Conservation (phyloP, 768 basidiomycete genomes). For the Hemileccinum impolitum region DNA sequence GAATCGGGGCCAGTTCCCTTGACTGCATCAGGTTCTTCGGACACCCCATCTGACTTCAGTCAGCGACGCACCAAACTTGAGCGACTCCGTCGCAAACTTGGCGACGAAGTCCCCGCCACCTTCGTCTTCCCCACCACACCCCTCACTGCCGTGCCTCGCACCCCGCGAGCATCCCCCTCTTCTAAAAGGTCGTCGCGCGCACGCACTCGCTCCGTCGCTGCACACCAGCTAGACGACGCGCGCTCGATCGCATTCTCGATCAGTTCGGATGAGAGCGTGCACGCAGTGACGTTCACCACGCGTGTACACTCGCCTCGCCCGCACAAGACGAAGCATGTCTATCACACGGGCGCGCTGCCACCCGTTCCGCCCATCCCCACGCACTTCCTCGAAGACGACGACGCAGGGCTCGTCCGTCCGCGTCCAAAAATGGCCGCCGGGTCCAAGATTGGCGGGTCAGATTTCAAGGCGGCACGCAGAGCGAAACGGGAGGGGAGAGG, state of each 20-base stretch:
- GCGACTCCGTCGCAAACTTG: slow-evolving; percentile 56
- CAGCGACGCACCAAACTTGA: slow-evolving; percentile 60
- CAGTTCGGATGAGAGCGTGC: slow-evolving; percentile 27
- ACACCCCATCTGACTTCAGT: slow-evolving; percentile 36
- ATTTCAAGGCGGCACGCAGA: slow-evolving; percentile 28
- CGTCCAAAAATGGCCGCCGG: slow-evolving; percentile 23
- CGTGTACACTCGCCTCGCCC: slow-evolving; percentile 17
- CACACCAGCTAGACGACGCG: slow-evolving; percentile 17
- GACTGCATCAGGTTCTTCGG: slow-evolving; percentile 14
- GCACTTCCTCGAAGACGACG: slow-evolving; percentile 8
- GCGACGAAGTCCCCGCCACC: slow-evolving; percentile 57
- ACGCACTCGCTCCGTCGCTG: slow-evolving; percentile 3
- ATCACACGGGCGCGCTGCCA: slow-evolving; percentile 21
- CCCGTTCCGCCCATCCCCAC: slow-evolving; percentile 25
- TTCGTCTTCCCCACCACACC: slow-evolving; percentile 50
- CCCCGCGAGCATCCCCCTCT: background rate
- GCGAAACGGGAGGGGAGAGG: slow-evolving; percentile 25
- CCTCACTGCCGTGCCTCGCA: slow-evolving; percentile 8
- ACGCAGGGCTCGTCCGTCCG: slow-evolving; percentile 17
- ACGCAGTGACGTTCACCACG: slow-evolving; percentile 19
- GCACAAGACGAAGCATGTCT: slow-evolving; percentile 11
- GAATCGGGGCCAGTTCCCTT: slow-evolving; percentile 22
- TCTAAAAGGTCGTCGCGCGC: background rate
- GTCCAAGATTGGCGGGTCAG: slow-evolving; percentile 25
- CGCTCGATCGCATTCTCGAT: slow-evolving; percentile 25